Evolutionary conservation across 2,329 filamentous ascomycete genomes (phyloP).

Genomic region (Kalaharituber pfeilii): DNA sequence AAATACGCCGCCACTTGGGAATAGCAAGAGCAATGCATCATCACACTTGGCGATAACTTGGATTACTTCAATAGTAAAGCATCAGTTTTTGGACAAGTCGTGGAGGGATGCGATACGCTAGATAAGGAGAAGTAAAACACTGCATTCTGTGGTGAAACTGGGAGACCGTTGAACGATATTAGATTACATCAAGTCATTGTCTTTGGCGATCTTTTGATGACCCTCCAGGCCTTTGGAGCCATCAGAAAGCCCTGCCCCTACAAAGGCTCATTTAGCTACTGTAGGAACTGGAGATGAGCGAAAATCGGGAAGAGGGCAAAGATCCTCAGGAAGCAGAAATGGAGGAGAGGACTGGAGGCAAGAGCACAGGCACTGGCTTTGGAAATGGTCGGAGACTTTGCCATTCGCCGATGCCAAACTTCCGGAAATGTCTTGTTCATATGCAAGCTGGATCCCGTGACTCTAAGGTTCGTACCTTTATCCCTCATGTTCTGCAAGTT

Average conservation of each 20-base stretch:
- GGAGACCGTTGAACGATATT: constrained; percentile 81
- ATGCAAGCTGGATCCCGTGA: constrained; percentile 95
- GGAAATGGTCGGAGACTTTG: constrained; percentile 95
- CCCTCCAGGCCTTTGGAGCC: constrained; percentile 60
- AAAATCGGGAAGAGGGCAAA: constrained; percentile 57
- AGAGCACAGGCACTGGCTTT: constrained; percentile 84
- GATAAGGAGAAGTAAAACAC: constrained; percentile 87
- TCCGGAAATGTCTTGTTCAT: constrained; percentile 96
- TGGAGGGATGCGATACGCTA: constrained; percentile 84
- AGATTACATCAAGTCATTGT: constrained; percentile 83
- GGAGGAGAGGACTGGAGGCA: constrained; percentile 73
- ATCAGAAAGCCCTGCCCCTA: constrained; percentile 60
- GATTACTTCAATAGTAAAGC: constrained; percentile 85
- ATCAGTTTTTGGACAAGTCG: constrained; percentile 87
- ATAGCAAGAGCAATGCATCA: constrained; percentile 95
- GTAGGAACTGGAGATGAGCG: constrained; percentile 83
- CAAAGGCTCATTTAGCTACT: constrained; percentile 71
- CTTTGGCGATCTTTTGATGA: constrained; percentile 81
- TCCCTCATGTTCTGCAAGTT: not conserved
- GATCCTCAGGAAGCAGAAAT: constrained; percentile 66
- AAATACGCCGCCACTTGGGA: constrained; percentile 81
- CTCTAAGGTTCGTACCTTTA: constrained; percentile 40
- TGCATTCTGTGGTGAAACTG: constrained; percentile 70
- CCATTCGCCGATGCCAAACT: constrained; percentile 96
- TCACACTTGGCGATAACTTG: constrained; percentile 75